Conservation (phyloP, 495 filamentous ascomycete genomes). For the Xylaria acuta region DNA sequence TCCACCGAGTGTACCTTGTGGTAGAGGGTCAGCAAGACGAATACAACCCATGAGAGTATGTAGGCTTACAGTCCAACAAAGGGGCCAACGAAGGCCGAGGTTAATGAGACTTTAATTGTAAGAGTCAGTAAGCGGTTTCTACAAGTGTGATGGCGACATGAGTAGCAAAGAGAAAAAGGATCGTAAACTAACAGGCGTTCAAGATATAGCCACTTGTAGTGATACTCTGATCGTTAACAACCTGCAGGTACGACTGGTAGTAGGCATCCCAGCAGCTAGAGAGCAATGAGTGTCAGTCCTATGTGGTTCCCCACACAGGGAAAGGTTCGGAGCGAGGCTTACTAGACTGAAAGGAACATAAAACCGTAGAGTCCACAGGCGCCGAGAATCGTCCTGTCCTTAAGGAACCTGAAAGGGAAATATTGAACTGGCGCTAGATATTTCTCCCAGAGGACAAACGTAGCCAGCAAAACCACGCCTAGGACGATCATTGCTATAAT, state of each 20-base stretch:
- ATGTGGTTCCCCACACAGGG: too few relatives aligned
- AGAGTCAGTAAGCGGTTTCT: background rate
- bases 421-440: conserved; percentile 60
- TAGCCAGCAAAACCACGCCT: conserved; percentile 62
- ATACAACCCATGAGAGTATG: background rate
- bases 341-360: conserved; percentile 67
- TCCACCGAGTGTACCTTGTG: conserved; percentile 30
- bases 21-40: conserved; percentile 37
- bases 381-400: conserved; percentile 60
- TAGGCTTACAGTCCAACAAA: conserved; percentile 60
- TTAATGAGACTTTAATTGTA: conserved; percentile 56
- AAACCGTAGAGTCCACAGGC: conserved; percentile 61
- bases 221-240: conserved; percentile 46
- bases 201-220: conserved; percentile 67
- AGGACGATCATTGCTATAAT: conserved; percentile 63
- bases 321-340: conserved; percentile 54
- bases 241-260: conserved; percentile 72
- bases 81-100: conserved; percentile 69
- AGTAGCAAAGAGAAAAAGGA: background rate
- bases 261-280: conserved; percentile 43
- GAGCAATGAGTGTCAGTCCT: conserved; percentile 46
- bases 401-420: conserved; percentile 62
- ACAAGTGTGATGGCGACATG: background rate
- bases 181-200: conserved; percentile 52
- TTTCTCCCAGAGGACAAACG: conserved; percentile 68